Base-by-base conservation (phyloP, 805 yeast species). In the Candida nemodendra region DNA sequence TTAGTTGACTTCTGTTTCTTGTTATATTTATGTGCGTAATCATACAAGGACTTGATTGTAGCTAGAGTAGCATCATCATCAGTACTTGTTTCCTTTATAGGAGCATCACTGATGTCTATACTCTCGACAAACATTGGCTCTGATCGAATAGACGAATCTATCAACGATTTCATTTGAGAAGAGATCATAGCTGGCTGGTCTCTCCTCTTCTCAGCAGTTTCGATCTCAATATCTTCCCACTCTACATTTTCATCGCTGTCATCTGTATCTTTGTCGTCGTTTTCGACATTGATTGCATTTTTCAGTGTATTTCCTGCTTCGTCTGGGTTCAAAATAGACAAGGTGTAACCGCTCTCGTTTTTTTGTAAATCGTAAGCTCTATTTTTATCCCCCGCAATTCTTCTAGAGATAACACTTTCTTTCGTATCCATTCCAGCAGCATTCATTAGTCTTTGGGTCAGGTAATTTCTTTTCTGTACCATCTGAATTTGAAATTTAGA, bases 401-500 rank as follows among this genome's bases (percentile, higher is more conserved):
- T 69, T 39, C 76, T 63, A 7, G 72, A 65, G 0, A 70, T 60
- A 12, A 61, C 50, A 22, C 47, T 56, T 9, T 37, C 41, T 11
- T 69, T 75, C 28, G 69, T 78, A 25, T 82, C 84, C 79, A 86
- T 72, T 0, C 97, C 98, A 7, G 86, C 76, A 1, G 84, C 78
- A 46, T 80, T 81, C 86, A 93, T 82, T 26, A 93, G 67, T 47
- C 78, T 74, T 61, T 93, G 98, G 0, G 99, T 91, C 48, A 84
- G 80, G 56, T 77, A 89, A 59, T 93, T 93, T 44, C 99, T 72
- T 57, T 88, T 88, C 49, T 87, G 84, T 1, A 93, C 98, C 76
- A 91, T 85, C 50, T 85, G 80, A 44, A 93, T 86, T 59, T 93
- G 99, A 59, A 93, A 93, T 51, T 76, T 81, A 13, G 97, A 89